Percentiles rank a stretch among this genome's conserved stretches.
These are phyloP conservation scores for Bruguiera parviflora DNA, from an alignment of 345 rosid species.

Conservation along the genomic window DNA sequence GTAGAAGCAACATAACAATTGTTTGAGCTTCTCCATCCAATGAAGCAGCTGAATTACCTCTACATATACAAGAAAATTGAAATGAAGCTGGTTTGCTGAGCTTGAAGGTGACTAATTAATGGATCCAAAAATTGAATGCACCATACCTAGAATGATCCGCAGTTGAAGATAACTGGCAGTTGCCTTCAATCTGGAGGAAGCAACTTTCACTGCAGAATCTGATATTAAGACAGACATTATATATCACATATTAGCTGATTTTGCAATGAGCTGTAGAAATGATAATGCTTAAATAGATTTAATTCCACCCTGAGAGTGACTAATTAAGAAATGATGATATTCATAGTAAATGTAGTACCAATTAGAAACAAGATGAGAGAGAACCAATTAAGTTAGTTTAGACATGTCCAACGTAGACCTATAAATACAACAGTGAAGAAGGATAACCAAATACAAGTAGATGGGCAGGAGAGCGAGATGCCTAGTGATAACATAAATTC, in stretches of 20 bases:
- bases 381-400: no score
- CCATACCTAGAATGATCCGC: conserved; percentile 56
- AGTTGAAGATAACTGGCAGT: conserved; percentile 42
- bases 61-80: conserved; percentile 18
- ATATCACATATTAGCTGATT: not conserved
- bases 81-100: not conserved
- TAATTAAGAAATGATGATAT: not conserved
- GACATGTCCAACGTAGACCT: no score
- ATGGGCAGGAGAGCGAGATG: no score
- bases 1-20: conserved; percentile 13
- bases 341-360: no score
- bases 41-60: conserved; percentile 46
- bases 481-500: no score
- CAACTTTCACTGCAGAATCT: conserved; percentile 37
- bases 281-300: not conserved
- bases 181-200: conserved; percentile 36
- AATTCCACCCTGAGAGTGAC: not conserved
- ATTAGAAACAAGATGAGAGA: no score
- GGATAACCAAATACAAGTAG: no score
- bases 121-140: not conserved
- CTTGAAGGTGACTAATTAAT: not conserved
- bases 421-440: no score
- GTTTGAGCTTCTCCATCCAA: conserved; percentile 51
- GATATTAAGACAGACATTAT: conserved; percentile 2
- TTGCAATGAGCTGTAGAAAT: not conserved